Conservation (phyloP, 306 rosid genomes). For the Cucumis cinereus region DNA sequence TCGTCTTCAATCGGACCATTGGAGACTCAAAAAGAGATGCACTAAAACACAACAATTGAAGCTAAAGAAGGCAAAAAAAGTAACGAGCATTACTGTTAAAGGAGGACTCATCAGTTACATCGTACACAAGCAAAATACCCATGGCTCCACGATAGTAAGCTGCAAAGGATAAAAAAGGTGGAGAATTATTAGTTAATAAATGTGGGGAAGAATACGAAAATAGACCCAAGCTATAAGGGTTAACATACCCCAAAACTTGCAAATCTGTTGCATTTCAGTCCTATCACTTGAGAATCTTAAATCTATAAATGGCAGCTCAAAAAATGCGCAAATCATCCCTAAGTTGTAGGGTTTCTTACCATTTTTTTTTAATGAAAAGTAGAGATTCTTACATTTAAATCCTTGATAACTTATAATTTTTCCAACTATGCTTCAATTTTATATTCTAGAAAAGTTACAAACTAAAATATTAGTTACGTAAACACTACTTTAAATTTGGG, state of each 20-base stretch:
- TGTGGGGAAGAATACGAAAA: background rate
- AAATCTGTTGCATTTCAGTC: background rate
- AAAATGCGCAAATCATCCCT: background rate
- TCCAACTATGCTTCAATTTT: background rate
- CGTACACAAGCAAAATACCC: slow-evolving; percentile 97
- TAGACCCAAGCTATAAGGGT: background rate
- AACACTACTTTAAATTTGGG: background rate
- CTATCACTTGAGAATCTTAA: background rate
- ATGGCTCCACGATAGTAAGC: slow-evolving; percentile 98
- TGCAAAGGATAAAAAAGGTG: slow-evolving; percentile 22
- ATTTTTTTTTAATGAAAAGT: too few species aligned
- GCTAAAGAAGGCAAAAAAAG: slow-evolving; percentile 10
- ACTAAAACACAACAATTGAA: slow-evolving; percentile 6
- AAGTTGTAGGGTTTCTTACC: background rate
- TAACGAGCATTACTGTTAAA: slow-evolving; percentile 56
- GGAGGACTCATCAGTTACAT: slow-evolving; percentile 91
- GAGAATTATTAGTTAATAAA: background rate
- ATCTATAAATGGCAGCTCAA: background rate
- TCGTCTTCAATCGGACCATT: too few species aligned
- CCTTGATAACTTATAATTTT: background rate
- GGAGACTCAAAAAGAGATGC: background rate
- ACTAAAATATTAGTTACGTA: background rate
- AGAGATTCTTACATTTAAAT: background rate
- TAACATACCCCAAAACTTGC: background rate
- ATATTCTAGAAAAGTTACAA: background rate